Percentiles rank a stretch among this genome's conserved stretches.
Evolutionary conservation across 2,329 filamentous ascomycete genomes (phyloP).

Genomic region (Gaeumannomyces tritici): DNA sequence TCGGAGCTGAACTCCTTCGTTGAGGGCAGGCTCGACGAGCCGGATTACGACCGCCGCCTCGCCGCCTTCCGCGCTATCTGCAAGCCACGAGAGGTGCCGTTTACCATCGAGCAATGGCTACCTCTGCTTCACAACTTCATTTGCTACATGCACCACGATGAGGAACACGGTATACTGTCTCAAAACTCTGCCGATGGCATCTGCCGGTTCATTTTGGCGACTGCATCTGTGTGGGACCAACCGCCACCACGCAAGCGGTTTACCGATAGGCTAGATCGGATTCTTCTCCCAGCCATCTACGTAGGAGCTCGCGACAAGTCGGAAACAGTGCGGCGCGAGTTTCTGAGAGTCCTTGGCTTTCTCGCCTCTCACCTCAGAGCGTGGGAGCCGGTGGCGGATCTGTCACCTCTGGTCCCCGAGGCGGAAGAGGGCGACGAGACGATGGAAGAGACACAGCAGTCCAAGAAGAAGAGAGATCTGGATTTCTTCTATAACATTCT

Average conservation of each 20-base stretch:
- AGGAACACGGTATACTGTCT: slow-evolving; percentile 76
- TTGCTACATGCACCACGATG: slow-evolving; percentile 75
- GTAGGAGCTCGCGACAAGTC: slow-evolving; percentile 67
- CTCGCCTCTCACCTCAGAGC: slow-evolving; percentile 61
- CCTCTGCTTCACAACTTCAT: slow-evolving; percentile 84
- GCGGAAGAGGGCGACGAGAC: slow-evolving; percentile 43
- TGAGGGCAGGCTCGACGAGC: slow-evolving; percentile 64
- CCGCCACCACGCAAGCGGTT: slow-evolving; percentile 35
- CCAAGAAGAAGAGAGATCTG: slow-evolving; percentile 33
- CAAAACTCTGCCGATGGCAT: slow-evolving; percentile 74
- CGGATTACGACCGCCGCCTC: slow-evolving; percentile 77
- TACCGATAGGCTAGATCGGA: slow-evolving; percentile 47
- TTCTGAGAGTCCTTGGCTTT: slow-evolving; percentile 68
- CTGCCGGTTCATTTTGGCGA: slow-evolving; percentile 64
- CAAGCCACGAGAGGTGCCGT: slow-evolving; percentile 42
- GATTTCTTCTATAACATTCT: slow-evolving; percentile 91
- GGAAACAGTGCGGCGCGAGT: slow-evolving; percentile 77
- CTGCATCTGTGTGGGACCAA: slow-evolving; percentile 30
- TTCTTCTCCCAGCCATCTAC: slow-evolving; percentile 68
- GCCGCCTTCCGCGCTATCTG: slow-evolving; percentile 67
- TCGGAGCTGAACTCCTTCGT: slow-evolving; percentile 73
- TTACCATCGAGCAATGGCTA: slow-evolving; percentile 70
- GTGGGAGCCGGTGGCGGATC: slow-evolving; percentile 64
- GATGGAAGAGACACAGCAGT: slow-evolving; percentile 1
- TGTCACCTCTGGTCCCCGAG: slow-evolving; percentile 55